Evolutionary conservation across 2,329 filamentous ascomycete genomes (phyloP).

Genomic region (Alternaria arborescens): DNA sequence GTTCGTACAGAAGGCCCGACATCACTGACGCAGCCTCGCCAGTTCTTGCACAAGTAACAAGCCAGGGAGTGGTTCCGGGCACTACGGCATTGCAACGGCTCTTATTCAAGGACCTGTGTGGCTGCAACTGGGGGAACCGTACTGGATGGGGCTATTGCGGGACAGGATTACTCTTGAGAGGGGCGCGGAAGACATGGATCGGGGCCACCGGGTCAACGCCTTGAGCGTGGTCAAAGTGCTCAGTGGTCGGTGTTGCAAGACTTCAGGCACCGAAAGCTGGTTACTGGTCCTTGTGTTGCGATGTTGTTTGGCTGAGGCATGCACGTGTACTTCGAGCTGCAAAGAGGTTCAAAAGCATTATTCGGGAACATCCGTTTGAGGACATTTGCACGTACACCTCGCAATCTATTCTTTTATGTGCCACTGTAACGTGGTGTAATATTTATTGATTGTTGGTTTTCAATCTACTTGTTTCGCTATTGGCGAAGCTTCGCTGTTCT

Average conservation of each 20-base stretch:
- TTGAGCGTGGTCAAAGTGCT: background rate
- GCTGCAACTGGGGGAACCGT: background rate
- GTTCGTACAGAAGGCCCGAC: background rate
- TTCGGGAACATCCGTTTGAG: background rate
- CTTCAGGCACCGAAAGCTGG: background rate
- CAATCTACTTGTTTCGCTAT: background rate
- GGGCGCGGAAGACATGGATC: background rate
- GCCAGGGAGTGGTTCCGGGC: background rate
- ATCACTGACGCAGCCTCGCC: background rate
- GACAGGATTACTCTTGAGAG: background rate
- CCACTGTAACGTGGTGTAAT: background rate
- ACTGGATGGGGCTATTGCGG: background rate
- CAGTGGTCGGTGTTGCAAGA: background rate
- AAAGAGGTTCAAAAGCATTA: background rate
- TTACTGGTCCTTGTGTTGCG: background rate
- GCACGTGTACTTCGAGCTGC: background rate
- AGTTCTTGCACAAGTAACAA: background rate
- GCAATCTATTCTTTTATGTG: background rate
- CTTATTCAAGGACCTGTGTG: background rate
- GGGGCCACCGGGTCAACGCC: background rate
- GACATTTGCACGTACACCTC: background rate
- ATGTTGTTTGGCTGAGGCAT: background rate
- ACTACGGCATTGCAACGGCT: background rate
- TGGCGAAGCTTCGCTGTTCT: background rate
- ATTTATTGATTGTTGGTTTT: no score